Evolutionary conservation across 2,329 filamentous ascomycete species (phyloP), one percentile per base, ranked within the genome.

Genomic region (Colletotrichum trifolii): DNA sequence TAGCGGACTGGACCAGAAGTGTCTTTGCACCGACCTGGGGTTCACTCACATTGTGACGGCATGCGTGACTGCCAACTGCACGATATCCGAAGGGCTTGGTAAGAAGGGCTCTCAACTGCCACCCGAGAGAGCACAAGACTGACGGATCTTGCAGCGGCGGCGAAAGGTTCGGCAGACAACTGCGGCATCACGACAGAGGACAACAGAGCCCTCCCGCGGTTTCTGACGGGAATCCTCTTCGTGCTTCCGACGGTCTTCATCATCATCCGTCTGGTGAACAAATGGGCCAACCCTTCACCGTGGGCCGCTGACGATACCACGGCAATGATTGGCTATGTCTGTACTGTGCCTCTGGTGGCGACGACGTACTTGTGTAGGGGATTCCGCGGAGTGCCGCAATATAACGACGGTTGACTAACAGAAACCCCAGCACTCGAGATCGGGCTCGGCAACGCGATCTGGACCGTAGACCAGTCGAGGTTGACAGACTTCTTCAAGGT

Each of bases 401-500:
- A 39, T 10, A 13, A 10, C 15, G n/a, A 34, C 6, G 33, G 10
- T 12, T 7, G 4, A 33, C 54, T 57, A 10, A 57, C 12, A 6
- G 4, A 25, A 11, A 2, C 0, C 3, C 2, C 11, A 57, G 54
- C 54, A 2, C 2, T 57, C 43, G 4, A 47, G 8, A 48, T 57
- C 0, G 54, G 54, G 4, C 45, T 57, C 5, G 54, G 54, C 0
- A 12, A 48, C 7, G 34, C 45, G 12, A 11, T 57, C 2, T 57
- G 54, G 54, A 57, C 34, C 12, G 43, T 57, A 5, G 8, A 47
- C 2, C 17, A 12, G 2, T 33, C 7, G 6, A 25, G n/a, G 2
- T n/a, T 57, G 17, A 39, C 36, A 1, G 54, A 48, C 12, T 57
- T 57, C 17, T 39, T 57, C 10, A 47, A 48, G 35, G 54, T 57